These are phyloP conservation scores for Paxillus ammoniavirescens DNA, from an alignment of 768 basidiomycete genomes.

Conservation along the genomic window DNA sequence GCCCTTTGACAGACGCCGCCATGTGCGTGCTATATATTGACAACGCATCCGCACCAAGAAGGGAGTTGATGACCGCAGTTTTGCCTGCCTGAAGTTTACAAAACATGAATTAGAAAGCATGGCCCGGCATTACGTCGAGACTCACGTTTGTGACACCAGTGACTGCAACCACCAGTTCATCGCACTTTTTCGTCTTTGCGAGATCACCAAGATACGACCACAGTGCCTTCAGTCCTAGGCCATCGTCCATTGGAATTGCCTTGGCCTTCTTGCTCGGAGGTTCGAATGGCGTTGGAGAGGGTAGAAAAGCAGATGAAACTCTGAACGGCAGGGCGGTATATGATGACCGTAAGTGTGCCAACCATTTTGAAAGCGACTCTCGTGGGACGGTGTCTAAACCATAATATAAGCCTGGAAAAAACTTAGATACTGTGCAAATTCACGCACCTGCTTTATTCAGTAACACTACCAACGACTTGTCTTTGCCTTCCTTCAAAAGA, in stretches of 20 bases:
- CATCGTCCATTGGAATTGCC: slow-evolving; percentile 48
- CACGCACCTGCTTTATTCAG: slow-evolving; percentile 85
- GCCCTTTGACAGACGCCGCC: slow-evolving; percentile 49
- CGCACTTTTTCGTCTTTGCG: slow-evolving; percentile 46
- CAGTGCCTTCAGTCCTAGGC: slow-evolving; percentile 56
- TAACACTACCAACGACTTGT: slow-evolving; percentile 58
- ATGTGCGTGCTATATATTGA: slow-evolving; percentile 55
- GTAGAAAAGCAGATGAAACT: slow-evolving; percentile 65
- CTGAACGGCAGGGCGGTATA: slow-evolving; percentile 73
- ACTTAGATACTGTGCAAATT: not conserved
- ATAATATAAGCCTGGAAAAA: not conserved
- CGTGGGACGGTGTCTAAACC: slow-evolving; percentile 72
- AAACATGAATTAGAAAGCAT: slow-evolving; percentile 4
- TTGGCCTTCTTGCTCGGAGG: slow-evolving; percentile 45
- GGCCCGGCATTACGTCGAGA: slow-evolving; percentile 6
- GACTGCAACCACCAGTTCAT: slow-evolving; percentile 66
- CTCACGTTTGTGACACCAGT: slow-evolving; percentile 83
- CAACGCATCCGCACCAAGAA: slow-evolving; percentile 50
- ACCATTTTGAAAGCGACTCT: slow-evolving; percentile 74
- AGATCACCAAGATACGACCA: slow-evolving; percentile 46
- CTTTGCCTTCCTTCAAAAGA: slow-evolving; percentile 39
- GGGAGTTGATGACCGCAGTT: slow-evolving; percentile 80
- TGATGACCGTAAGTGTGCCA: slow-evolving; percentile 53
- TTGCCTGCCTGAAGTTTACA: slow-evolving; percentile 65
- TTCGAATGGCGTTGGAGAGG: slow-evolving; percentile 30